Base-by-base conservation (phyloP, 2,329 filamentous ascomycete genomes). In the Claviceps humidiphila region DNA sequence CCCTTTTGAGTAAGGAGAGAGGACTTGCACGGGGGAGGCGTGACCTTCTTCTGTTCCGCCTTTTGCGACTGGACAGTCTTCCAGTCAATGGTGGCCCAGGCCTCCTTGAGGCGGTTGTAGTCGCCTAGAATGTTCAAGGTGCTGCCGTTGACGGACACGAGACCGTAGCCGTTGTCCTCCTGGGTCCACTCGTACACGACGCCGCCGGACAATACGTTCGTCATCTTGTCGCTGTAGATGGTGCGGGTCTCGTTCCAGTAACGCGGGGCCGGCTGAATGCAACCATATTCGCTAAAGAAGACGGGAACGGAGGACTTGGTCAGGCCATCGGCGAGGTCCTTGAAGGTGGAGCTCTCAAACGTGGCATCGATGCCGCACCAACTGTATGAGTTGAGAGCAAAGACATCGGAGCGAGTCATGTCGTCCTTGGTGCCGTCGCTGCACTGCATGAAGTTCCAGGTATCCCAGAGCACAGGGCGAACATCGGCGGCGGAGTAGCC, bases 401-500 rank as follows among this genome's bases (percentile, higher is more conserved):
- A 89, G 61, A 90, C 73, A 61, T 91, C 87, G 52, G 77, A 80
- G 34, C 78, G 77, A 58, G 82, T 85, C 64, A 77, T 74, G 63
- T 84, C 75, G 51, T 73, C 65, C n/a, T 67, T 61, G 45, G 80
- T 73, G 49, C 71, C 75, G 14, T 75, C 71, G 45, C 75, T 71
- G 69, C 86, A 90, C 64, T 85, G 76, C 70, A 89, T 74, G 70
- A 87, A 90, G 64, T 85, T 81, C 79, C 77, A 89, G 51, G 79
- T 84, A 61, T 90, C 87, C 63, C 82, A 74, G 24, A 90, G 77
- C 44, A 87, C 80, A 1, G 77, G 70, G 55, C 86, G 82, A 44
- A 91, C 87, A 64, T 90, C 86, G 48, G 86, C 86, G 54, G 86
- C 86, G 6, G 85, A 89, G 74, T 90, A 90, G 45, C 86, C 86